A percentile compares a stretch with the other conserved stretches of the same genome.
phyloP scores from a whole-genome alignment of 805 yeast species.

The Candida mattraensis region DNA sequence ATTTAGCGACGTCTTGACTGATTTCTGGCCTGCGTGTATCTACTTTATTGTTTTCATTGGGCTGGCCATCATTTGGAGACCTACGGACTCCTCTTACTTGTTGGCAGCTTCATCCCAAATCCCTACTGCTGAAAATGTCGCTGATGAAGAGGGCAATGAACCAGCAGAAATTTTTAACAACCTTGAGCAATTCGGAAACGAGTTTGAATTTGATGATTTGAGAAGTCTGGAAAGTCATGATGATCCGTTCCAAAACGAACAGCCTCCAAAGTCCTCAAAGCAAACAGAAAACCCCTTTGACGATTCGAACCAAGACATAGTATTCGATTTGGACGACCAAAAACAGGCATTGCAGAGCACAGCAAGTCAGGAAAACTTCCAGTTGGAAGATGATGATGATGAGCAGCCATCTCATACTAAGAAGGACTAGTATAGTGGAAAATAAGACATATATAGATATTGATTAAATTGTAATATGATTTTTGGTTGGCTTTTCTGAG shows the following conservation, averaged over 20 bases:
- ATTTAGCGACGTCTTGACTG: slow-evolving; percentile 80
- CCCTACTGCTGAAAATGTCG: slow-evolving; percentile 65
- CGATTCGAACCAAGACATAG: slow-evolving; percentile 26
- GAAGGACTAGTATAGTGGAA: no score
- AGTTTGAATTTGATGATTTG: slow-evolving; percentile 59
- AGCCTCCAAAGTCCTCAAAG: slow-evolving; percentile 2
- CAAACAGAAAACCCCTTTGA: slow-evolving; percentile 32
- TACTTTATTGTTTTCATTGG: slow-evolving; percentile 82
- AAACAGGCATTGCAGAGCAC: slow-evolving; percentile 18
- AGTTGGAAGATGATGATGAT: slow-evolving; percentile 34
- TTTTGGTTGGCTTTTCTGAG: background rate
- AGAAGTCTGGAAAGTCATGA: slow-evolving; percentile 48
- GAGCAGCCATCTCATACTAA: slow-evolving; percentile 10
- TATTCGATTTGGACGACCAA: slow-evolving; percentile 33
- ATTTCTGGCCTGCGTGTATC: slow-evolving; percentile 93
- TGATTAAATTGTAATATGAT: background rate
- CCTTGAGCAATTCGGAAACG: slow-evolving; percentile 44
- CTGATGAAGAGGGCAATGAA: slow-evolving; percentile 34
- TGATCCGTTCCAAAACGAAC: slow-evolving; percentile 29
- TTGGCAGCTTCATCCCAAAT: slow-evolving; percentile 92
- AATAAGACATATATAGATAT: slow-evolving; percentile 1
- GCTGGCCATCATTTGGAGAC: slow-evolving; percentile 93
- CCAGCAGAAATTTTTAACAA: slow-evolving; percentile 28
- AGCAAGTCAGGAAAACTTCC: slow-evolving; percentile 24
- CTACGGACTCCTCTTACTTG: slow-evolving; percentile 92